phyloP scores from a whole-genome alignment of 2,329 filamentous ascomycete genomes.

The Ramularia endophylla region DNA sequence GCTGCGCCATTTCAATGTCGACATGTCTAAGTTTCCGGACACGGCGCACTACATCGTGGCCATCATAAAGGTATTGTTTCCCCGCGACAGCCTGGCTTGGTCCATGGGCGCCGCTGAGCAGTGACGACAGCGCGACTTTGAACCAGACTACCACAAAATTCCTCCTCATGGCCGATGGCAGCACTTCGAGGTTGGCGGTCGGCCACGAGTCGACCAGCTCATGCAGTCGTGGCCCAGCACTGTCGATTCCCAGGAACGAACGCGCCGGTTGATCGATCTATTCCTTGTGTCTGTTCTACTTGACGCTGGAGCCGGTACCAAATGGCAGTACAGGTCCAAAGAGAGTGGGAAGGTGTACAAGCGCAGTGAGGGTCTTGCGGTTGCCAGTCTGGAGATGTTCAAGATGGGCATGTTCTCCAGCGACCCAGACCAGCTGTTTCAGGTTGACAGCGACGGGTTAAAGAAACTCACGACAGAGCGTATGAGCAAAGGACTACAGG shows the following conservation, averaged over 20 bases:
- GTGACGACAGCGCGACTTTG: constrained; percentile 57
- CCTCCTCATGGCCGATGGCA: constrained; percentile 84
- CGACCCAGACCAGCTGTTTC: constrained; percentile 70
- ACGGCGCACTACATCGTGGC: constrained; percentile 84
- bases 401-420: constrained; percentile 86
- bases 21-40: constrained; percentile 75
- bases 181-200: constrained; percentile 75
- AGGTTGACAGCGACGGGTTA: constrained; percentile 81
- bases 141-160: constrained; percentile 63
- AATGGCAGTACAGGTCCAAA: constrained; percentile 88
- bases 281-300: constrained; percentile 76
- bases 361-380: constrained; percentile 82
- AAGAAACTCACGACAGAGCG: constrained; percentile 65
- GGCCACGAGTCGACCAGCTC: constrained; percentile 66
- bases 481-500: constrained; percentile 78
- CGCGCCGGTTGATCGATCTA: constrained; percentile 68
- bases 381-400: constrained; percentile 82
- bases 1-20: constrained; percentile 81
- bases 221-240: constrained; percentile 62
- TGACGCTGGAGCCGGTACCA: constrained; percentile 81
- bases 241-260: constrained; percentile 67
- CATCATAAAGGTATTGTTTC: constrained; percentile 72
- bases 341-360: constrained; percentile 78
- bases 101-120: not conserved
- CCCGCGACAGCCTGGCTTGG: not conserved